Evolutionary conservation across 768 basidiomycete genomes (phyloP), one percentile per base, ranked within the genome.

Genomic region (Amanita exitialis): DNA sequence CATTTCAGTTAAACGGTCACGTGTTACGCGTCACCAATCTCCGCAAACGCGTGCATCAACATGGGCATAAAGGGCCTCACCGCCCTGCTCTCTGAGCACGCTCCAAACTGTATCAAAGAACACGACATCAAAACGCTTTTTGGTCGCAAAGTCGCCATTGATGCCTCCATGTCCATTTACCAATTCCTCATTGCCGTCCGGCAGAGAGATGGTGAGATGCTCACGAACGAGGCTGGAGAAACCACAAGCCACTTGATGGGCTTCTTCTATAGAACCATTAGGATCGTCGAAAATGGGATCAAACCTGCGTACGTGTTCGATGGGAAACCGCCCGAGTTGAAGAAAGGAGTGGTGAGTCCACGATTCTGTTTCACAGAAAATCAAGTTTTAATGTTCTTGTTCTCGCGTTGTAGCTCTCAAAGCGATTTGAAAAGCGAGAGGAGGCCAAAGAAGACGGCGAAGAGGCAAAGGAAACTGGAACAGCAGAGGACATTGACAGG

Each of bases 201-300:
- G 27, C 93, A 95, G 67, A 85, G 82, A 64, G 96, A 98, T 64
- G 96, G 96, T 16, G 92, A 98, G 67, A 79, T 94, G 75, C 78
- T 99, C 57, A 95, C 86, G 59, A 97, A 97, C 62, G 95, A 98
- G n/a, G 82, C 85, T 0, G 96, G 96, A 15, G 96, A 99, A 63
- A 96, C 92, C 3, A 99, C 96, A 2, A 94, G 92, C 69, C 95
- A 99, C 68, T 73, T 99, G 9, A 97, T 98, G 93, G 96, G 96
- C 0, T 87, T 98, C 66, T 99, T 99, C 71, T 97, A 97, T 61
- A 79, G 94, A 35, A 99, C 96, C 0, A 90, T 99, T 53, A 79
- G 96, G 20, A 98, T 99, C 64, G 94, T 94, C 15, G 96, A 99
- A 69, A 95, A 98, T 57, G 96, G 96, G 3, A 92, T 99, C 63